Evolutionary conservation across 2,329 filamentous ascomycete species (phyloP), one percentile per base, ranked within the genome.

Genomic region (Aspergillus udagawae): DNA sequence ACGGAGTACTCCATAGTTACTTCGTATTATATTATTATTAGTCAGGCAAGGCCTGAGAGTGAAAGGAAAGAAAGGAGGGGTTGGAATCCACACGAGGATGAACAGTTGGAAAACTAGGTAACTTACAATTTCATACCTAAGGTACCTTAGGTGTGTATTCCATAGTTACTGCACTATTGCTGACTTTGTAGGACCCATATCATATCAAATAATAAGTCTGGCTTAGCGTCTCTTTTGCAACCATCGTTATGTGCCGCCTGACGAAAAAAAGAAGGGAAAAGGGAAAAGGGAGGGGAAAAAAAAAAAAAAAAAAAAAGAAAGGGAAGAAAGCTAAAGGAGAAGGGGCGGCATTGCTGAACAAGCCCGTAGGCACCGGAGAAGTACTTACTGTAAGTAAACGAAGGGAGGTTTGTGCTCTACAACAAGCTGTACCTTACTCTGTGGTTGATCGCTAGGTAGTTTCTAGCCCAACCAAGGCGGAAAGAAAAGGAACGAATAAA

Each of bases 151-250:
- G 9, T 1, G 3, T 12, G 28, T 29, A 12, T 20, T 45, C 20
- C 20, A 45, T 59, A 59, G 47, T 50, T 56, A 50, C 54, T 56
- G 50, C 54, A 29, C 50, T 20, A 38, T 23, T 51, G 53, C 60
- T 61, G 53, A 60, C 56, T 63, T 57, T 53, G 53, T 14, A 63
- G 63, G 68, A 66, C 69, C 70, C 68, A 70, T 71, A 66, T 65
- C 65, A 69, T 64, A 70, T 72, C 68, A 69, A 71, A 71, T 70
- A 67, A 67, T 67, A 66, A 66, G 65, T 58, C 56, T 49, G 61
- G 60, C 61, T 68, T 66, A 70, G 64, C 57, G 65, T 70, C 60
- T 63, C 62, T 65, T 17, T 68, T 67, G 65, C 67, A 67, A 67
- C 64, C 65, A 60, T 67, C 61, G 58, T 50, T 57, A 59, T 60